phyloP scores from a whole-genome alignment of 768 basidiomycete genomes.

The Cystofilobasidium bisporidii region DNA sequence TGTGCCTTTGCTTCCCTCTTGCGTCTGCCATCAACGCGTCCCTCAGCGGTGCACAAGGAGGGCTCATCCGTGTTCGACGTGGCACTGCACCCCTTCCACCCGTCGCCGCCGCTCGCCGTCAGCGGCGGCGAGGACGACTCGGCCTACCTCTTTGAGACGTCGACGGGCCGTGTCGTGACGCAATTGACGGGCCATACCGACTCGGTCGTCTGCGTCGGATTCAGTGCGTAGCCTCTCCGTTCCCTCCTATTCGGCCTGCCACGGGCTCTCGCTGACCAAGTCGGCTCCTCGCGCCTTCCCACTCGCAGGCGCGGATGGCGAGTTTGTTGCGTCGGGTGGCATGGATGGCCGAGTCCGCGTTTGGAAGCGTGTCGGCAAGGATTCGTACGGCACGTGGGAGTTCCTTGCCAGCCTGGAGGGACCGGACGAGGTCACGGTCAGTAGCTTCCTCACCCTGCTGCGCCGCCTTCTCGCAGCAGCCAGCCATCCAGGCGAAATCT shows the following conservation, averaged over 20 bases:
- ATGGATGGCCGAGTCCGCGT: constrained; percentile 94
- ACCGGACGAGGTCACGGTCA: constrained; percentile 87
- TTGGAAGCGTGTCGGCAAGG: constrained; percentile 70
- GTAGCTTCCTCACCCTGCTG: constrained; percentile 38
- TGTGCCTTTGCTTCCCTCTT: no score
- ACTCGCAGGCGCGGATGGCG: constrained; percentile 54
- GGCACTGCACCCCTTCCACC: constrained; percentile 63
- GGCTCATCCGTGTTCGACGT: constrained; percentile 70
- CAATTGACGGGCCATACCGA: constrained; percentile 88
- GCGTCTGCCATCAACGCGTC: no score
- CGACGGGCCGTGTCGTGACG: constrained; percentile 60
- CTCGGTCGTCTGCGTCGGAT: constrained; percentile 68
- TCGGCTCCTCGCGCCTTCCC: no score
- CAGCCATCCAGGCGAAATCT: no score
- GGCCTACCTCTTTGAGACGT: constrained; percentile 86
- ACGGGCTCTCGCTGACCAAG: no score
- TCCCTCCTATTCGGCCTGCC: no score
- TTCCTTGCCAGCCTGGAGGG: constrained; percentile 87
- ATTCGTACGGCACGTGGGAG: constrained; percentile 74
- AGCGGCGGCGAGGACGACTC: constrained; percentile 94
- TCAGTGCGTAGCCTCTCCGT: constrained; percentile 45
- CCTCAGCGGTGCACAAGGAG: constrained; percentile 47
- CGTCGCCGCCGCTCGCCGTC: constrained; percentile 61
- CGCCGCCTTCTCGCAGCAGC: no score
- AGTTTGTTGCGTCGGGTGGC: constrained; percentile 87